These are phyloP conservation scores for Lactarius trivialis DNA, from an alignment of 768 basidiomycete species.

Conservation along the genomic window DNA sequence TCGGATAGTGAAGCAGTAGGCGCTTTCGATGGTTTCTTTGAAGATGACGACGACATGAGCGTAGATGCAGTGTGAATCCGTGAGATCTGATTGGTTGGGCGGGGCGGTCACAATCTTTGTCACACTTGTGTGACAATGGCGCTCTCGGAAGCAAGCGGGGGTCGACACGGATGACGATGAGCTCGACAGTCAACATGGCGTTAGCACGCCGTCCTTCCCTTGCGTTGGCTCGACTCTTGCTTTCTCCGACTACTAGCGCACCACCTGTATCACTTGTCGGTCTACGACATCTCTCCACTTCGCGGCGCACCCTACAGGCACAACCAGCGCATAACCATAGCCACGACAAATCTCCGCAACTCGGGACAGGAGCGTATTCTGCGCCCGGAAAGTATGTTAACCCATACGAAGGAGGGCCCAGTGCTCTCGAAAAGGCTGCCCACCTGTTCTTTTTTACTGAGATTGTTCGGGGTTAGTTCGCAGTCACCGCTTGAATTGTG, in stretches of 20 bases:
- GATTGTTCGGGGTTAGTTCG: constrained; percentile 78
- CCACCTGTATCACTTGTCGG: constrained; percentile 35
- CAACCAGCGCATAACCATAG: constrained; percentile 22
- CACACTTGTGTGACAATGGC: constrained; percentile 7
- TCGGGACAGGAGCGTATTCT: constrained; percentile 31
- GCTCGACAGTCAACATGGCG: constrained; percentile 47
- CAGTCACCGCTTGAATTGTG: neutral
- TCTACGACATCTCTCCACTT: constrained; percentile 45
- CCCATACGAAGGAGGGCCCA: constrained; percentile 72
- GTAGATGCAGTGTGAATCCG: constrained; percentile 23
- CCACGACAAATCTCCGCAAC: constrained; percentile 30
- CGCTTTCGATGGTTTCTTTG: constrained; percentile 53
- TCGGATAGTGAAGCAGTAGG: constrained; percentile 49
- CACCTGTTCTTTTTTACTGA: constrained; percentile 99
- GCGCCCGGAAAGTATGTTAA: constrained; percentile 50
- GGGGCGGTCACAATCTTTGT: constrained; percentile 24
- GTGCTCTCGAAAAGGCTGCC: constrained; percentile 92
- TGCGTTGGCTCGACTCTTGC: constrained; percentile 43
- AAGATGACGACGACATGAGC: constrained; percentile 31
- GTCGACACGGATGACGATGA: constrained; percentile 32
- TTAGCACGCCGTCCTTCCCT: constrained; percentile 47
- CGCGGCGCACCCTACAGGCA: constrained; percentile 23
- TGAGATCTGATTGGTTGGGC: constrained; percentile 42
- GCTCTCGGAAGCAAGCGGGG: constrained; percentile 11
- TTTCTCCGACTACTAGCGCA: constrained; percentile 25